A percentile compares a stretch with the other conserved stretches of the same genome.
phyloP scores from a whole-genome alignment of 495 filamentous ascomycete genomes.

The Parathielavia appendiculata region DNA sequence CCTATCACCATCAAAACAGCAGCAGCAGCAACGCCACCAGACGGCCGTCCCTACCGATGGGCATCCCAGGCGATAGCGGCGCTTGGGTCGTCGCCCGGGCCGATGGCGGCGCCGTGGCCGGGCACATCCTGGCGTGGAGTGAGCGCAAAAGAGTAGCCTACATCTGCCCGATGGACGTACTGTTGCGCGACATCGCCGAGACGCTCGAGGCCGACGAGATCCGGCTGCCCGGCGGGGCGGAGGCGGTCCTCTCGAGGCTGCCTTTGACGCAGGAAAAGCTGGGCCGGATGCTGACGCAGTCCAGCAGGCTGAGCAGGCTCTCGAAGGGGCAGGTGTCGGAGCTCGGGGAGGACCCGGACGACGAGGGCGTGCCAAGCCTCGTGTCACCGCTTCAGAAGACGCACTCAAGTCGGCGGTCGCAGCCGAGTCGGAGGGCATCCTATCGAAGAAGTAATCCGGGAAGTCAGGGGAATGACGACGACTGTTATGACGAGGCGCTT shows the following conservation, averaged over 20 bases:
- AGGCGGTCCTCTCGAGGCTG: slow-evolving; percentile 16
- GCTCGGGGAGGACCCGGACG: slow-evolving; percentile 1
- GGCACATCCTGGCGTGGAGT: slow-evolving; percentile 85
- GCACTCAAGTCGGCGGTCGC: slow-evolving; percentile 10
- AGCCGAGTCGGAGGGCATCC: slow-evolving; percentile 7
- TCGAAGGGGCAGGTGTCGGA: slow-evolving; percentile 4
- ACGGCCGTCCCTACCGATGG: slow-evolving; percentile 33
- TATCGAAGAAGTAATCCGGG: not conserved
- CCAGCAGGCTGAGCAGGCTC: slow-evolving; percentile 1
- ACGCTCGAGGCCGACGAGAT: slow-evolving; percentile 58
- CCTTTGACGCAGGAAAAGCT: not conserved
- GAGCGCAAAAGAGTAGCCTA: slow-evolving; percentile 70
- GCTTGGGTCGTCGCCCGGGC: slow-evolving; percentile 88
- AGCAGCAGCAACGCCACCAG: not conserved
- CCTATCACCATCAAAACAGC: not conserved
- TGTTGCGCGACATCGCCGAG: slow-evolving; percentile 76
- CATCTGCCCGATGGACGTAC: slow-evolving; percentile 89
- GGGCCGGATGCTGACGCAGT: slow-evolving; percentile 4
- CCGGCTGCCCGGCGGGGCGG: slow-evolving; percentile 45
- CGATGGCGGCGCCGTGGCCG: slow-evolving; percentile 75
- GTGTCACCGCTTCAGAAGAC: not conserved
- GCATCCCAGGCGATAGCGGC: slow-evolving; percentile 84
- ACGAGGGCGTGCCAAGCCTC: slow-evolving; percentile 1
- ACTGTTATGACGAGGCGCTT: slow-evolving; percentile 23
- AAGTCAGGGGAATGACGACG: not conserved